Percentiles rank a stretch among this genome's conserved stretches.
These are phyloP conservation scores for Mesembryanthemum crystallinum DNA, from an alignment of 148 eudicot species.

Conservation along the genomic window DNA sequence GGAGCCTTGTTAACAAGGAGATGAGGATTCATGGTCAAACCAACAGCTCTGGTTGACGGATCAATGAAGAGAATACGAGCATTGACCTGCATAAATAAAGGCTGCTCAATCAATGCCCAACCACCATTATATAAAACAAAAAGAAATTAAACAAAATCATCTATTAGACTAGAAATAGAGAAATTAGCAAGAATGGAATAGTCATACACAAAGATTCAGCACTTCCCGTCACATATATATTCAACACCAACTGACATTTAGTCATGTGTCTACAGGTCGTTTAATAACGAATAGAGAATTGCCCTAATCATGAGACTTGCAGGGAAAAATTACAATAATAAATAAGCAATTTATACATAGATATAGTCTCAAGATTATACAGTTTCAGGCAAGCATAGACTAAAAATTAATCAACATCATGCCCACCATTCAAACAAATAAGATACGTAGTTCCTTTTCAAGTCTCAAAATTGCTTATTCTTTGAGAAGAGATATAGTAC, in stretches of 20 bases:
- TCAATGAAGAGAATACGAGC: conserved; percentile 93
- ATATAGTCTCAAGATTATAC: neutral
- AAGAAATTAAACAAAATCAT: neutral
- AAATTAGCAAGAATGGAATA: neutral
- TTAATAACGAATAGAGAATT: neutral
- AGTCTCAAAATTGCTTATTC: neutral
- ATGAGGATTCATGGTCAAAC: conserved; percentile 88
- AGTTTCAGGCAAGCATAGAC: conserved; percentile 7
- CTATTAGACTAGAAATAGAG: neutral
- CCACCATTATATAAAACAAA: neutral
- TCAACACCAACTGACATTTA: neutral
- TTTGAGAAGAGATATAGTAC: neutral
- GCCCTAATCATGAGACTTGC: neutral
- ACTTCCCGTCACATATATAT: neutral
- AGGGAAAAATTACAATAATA: too few species aligned
- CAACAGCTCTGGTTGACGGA: conserved; percentile 90
- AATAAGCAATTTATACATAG: too few species aligned
- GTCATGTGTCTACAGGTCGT: neutral
- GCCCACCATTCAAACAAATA: neutral
- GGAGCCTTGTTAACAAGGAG: conserved; percentile 83
- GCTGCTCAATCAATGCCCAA: neutral
- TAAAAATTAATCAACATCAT: neutral
- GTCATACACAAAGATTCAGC: neutral
- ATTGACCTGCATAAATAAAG: conserved; percentile 48
- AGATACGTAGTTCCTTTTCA: neutral